phyloP scores from a whole-genome alignment of 305 asterid species.

The Fraxinus baroniana region DNA sequence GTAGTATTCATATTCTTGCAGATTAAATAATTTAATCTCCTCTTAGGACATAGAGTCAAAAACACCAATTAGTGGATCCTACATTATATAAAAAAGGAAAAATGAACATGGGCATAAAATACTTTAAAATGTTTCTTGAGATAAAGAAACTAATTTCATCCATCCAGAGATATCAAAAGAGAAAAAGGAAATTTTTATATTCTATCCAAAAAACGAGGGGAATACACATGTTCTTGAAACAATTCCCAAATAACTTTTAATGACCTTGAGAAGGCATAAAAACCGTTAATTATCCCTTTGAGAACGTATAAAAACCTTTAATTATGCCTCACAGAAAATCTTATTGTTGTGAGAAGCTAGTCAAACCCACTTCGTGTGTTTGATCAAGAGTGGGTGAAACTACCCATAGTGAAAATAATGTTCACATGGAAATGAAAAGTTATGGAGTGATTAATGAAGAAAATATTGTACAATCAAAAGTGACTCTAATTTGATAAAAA shows the following conservation, averaged over 20 bases:
- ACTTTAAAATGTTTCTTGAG: background rate
- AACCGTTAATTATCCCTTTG: background rate
- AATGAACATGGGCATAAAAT: background rate
- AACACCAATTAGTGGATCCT: background rate
- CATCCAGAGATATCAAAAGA: background rate
- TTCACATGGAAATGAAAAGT: background rate
- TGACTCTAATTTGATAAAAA: background rate
- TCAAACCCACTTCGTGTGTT: background rate
- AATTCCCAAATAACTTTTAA: background rate
- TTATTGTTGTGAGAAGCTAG: background rate
- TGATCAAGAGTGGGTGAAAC: background rate
- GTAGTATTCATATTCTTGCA: slow-evolving; percentile 63
- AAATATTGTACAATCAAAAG: background rate
- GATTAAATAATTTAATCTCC: slow-evolving; percentile 13
- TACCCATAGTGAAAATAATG: background rate
- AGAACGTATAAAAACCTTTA: background rate
- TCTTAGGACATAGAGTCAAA: background rate
- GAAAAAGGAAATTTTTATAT: background rate
- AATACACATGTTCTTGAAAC: background rate
- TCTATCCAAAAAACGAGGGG: background rate
- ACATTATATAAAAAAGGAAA: background rate
- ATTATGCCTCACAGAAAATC: background rate
- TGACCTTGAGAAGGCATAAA: background rate
- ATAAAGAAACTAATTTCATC: background rate
- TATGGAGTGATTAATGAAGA: background rate